Percentiles rank a stretch among this genome's conserved stretches.
Evolutionary conservation across 139 green algal genomes (phyloP).

Genomic region (Marvania coccoides): DNA sequence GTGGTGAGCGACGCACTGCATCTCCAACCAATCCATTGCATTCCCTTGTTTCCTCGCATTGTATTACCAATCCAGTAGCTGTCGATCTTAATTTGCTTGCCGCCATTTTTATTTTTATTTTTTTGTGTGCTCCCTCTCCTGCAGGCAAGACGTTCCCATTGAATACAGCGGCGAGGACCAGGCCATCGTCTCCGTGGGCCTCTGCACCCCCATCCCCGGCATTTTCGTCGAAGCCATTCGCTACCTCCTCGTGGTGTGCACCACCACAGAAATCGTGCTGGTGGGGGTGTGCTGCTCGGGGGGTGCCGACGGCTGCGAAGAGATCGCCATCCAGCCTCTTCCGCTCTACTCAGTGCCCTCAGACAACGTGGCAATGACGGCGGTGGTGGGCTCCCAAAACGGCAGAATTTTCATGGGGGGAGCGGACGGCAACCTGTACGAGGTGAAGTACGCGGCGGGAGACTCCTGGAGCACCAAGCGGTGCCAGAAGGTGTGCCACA

Average conservation of each 20-base stretch:
- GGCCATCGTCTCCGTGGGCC: conserved; percentile 78
- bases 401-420: conserved; percentile 91
- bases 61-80: no score
- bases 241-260: conserved; percentile 87
- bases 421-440: conserved; percentile 86
- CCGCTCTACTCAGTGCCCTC: conserved; percentile 69
- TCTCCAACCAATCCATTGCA: no score
- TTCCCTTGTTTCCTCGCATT: no score
- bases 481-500: conserved; percentile 63
- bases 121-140: neutral
- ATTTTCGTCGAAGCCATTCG: conserved; percentile 86
- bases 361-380: conserved; percentile 78
- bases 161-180: conserved; percentile 88
- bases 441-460: conserved; percentile 68
- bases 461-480: conserved; percentile 62
- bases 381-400: conserved; percentile 32
- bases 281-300: conserved; percentile 65
- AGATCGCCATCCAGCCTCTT: conserved; percentile 70
- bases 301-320: conserved; percentile 16
- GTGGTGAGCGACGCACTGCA: conserved; percentile 29
- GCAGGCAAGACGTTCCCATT: conserved; percentile 70
- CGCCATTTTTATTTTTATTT: neutral
- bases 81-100: no score
- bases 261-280: conserved; percentile 83
- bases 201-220: conserved; percentile 57